Conservation (phyloP, 2,329 filamentous ascomycete genomes). For the Penicillium rolfsii region DNA sequence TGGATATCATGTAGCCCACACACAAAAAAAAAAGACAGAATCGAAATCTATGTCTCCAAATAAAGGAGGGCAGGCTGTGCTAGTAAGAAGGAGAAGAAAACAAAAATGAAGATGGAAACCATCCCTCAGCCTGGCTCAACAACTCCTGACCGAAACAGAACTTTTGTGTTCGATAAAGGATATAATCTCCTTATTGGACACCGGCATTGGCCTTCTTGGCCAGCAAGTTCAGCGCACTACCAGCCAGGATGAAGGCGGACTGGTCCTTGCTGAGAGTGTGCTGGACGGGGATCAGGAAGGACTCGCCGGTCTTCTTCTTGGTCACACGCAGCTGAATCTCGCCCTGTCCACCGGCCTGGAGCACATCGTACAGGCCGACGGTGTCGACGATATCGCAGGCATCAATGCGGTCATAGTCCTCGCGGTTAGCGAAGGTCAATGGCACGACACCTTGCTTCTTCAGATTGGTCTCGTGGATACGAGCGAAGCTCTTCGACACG, state of each 20-base stretch:
- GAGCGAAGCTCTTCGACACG: constrained; percentile 77
- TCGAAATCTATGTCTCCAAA: constrained; percentile 22
- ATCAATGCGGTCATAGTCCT: constrained; percentile 63
- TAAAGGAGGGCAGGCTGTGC: constrained; percentile 20
- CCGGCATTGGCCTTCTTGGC: constrained; percentile 59
- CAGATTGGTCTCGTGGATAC: constrained; percentile 93
- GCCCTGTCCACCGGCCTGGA: constrained; percentile 78
- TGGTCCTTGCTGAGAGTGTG: constrained; percentile 90
- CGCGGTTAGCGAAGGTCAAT: constrained; percentile 84
- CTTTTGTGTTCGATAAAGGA: constrained; percentile 17
- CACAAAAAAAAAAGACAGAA: constrained; percentile 17
- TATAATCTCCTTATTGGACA: constrained; percentile 8
- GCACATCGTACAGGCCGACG: constrained; percentile 79
- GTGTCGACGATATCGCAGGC: constrained; percentile 85
- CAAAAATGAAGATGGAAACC: neutral
- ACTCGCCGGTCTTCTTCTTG: constrained; percentile 65
- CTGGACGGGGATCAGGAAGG: constrained; percentile 73
- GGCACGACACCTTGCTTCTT: constrained; percentile 98
- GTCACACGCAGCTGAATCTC: constrained; percentile 70
- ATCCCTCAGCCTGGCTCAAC: constrained; percentile 19
- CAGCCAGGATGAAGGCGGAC: constrained; percentile 87
- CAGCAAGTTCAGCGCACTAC: constrained; percentile 88
- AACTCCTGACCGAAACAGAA: constrained; percentile 27
- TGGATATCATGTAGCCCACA: constrained; percentile 34
- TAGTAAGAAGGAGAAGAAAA: constrained; percentile 8